A percentile compares a stretch with the other conserved stretches of the same genome.
Conservation (phyloP, 768 basidiomycete species). For the Suillus alpinus region DNA sequence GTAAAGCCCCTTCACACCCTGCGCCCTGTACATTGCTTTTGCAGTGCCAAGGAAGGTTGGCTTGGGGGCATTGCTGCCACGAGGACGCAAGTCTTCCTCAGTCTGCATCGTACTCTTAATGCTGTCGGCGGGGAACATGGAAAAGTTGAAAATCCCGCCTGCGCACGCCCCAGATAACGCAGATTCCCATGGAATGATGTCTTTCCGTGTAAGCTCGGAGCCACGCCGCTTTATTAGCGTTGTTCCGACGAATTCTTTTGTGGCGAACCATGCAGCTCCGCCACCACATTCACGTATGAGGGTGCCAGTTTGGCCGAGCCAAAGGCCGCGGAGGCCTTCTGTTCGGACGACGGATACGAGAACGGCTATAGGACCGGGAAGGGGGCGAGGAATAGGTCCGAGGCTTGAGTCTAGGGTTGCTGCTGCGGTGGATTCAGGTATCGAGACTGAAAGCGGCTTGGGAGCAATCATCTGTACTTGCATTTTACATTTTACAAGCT, state of each 20-base stretch:
- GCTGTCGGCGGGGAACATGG: constrained; percentile 94
- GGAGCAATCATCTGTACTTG: constrained; percentile 85
- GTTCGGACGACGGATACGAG: constrained; percentile 59
- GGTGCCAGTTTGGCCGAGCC: constrained; percentile 94
- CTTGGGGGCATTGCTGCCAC: constrained; percentile 29
- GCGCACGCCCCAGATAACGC: constrained; percentile 85
- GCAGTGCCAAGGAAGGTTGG: constrained; percentile 57
- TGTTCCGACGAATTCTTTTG: constrained; percentile 75
- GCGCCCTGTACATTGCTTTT: constrained; percentile 64
- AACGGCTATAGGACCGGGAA: constrained; percentile 76
- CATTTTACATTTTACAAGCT: constrained; percentile 97
- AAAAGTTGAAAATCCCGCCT: constrained; percentile 80
- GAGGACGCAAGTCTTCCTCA: constrained; percentile 76
- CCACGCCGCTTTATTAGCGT: constrained; percentile 54
- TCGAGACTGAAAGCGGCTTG: constrained; percentile 13
- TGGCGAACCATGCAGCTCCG: constrained; percentile 85
- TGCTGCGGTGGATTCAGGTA: constrained; percentile 13
- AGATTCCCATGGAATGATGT: constrained; percentile 73
- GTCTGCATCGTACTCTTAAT: constrained; percentile 96
- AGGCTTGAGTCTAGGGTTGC: constrained; percentile 8
- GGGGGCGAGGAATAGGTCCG: constrained; percentile 19
- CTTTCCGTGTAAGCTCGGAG: constrained; percentile 35
- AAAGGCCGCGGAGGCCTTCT: constrained; percentile 81
- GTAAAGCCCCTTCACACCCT: constrained; percentile 84
- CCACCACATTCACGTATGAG: constrained; percentile 93